Evolutionary conservation across 352 stramenopile species (phyloP), one percentile per base, ranked within the genome.

Genomic region (Phytophthora citrophthora): DNA sequence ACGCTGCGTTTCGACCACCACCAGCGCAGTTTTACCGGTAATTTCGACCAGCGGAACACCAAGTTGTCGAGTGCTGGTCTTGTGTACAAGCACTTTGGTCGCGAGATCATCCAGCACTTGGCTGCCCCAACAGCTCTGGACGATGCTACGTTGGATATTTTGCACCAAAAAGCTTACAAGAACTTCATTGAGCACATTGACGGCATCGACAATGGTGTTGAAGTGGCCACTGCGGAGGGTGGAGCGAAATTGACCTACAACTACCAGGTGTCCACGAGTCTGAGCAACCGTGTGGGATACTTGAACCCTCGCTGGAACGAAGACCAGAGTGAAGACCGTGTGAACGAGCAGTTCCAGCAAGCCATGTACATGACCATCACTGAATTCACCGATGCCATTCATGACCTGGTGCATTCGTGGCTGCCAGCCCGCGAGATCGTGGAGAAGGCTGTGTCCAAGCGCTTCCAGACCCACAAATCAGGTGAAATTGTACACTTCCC

Each of bases 81-180:
- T 8, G 92, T 99, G 18, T 99, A 99, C 90, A 97, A 98, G 63
- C 97, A 99, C 86, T 99, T 99, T 86, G 97, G 97, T 8, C 88
- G 90, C 31, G 93, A 98, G 39, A 97, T 99, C 54, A 96, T 99
- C 61, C 93, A 79, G 57, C 68, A 77, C 46, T 60, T 96, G 50
- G 76, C 80, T 2, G 73, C 62, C 6, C 57, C 68, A 7, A 81
- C 79, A 5, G 44, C 48, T 15, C 67, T 95, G 26, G 81, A 91
- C 63, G 81, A 90, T 20, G 79, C 73, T 8, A 93, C 81, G 48
- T 70, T 95, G 23, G 89, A 98, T 5, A 70, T 93, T 47, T 70
- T 97, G 54, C 90, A 97, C 73, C 79, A 85, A 40, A 96, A 98
- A 77, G 86, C 98, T 16, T 99, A 99, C 84, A 91, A 98, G 72